Base-by-base conservation (phyloP, 768 basidiomycete species). In the Rubroboletus pulcherrimus region DNA sequence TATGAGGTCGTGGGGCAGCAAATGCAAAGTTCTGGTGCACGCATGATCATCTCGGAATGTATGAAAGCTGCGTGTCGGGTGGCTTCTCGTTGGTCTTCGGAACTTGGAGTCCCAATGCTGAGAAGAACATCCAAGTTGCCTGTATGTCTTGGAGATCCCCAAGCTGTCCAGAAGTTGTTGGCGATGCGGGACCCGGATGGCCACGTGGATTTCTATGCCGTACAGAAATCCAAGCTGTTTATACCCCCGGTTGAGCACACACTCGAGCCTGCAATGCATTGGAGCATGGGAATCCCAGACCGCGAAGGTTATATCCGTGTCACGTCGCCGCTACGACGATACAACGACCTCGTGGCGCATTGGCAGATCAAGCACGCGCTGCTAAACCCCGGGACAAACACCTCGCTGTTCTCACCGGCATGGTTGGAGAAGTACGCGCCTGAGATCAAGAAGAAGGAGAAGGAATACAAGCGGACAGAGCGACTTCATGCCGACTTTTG, bases 331-430 rank as follows among this genome's bases (percentile, higher is more conserved):
- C 74, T 99, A 42, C 81, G 97, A 40, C 84, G 97, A 42, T 97
- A 84, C 70, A 71, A 74, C 35, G 97, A 99, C 70, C 69, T 97
- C 53, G 69, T 94, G 12, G 74, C 76, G 10, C 97, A 98, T 73
- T 99, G 94, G 93, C 95, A 98, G 69, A 83, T 99, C 71, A 95
- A 97, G 66, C 75, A 85, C 48, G 81, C 81, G 6, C 71, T 98
- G 11, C 73, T 88, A 7, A 71, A 68, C 12, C 68, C 66, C 7
- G 60, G 54, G 37, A 70, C 75, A 6, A 54, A 53, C 44, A 64
- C 67, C 2, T 73, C 78, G 4, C 68, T 77, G 4, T 85, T 89
- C 63, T 73, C 74, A 31, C 46, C 62, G 3, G 71, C 74, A 31
- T 79, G 78, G 69, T 61, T 91, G 64, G 66, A 72, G 63, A 68